These are phyloP conservation scores for Lactifluus pinguis DNA, from an alignment of 768 basidiomycete species.

Conservation along the genomic window DNA sequence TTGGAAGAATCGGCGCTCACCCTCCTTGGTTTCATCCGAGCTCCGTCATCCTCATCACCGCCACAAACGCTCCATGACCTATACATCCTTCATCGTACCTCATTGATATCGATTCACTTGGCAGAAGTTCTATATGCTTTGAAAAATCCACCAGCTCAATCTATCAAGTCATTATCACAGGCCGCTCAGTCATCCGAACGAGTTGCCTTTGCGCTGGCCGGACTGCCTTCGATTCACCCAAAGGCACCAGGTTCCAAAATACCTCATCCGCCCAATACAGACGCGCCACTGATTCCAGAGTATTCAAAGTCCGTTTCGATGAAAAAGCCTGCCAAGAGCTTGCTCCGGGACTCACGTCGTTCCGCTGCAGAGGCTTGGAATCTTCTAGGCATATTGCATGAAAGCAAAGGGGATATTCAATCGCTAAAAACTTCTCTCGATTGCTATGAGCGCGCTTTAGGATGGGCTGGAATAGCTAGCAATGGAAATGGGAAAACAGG, in stretches of 20 bases:
- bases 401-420: conserved; percentile 28
- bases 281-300: conserved; percentile 32
- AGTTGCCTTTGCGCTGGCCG: conserved; percentile 46
- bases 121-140: conserved; percentile 61
- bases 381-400: conserved; percentile 58
- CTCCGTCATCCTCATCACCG: conserved; percentile 39
- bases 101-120: conserved; percentile 63
- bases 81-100: conserved; percentile 62
- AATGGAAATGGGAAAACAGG: conserved; percentile 34
- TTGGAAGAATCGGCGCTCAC: conserved; percentile 48
- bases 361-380: conserved; percentile 72
- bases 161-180: conserved; percentile 46
- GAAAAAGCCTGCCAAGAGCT: conserved; percentile 42
- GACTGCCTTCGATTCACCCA: conserved; percentile 30
- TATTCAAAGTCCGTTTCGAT: conserved; percentile 44
- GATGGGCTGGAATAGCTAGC: conserved; percentile 48
- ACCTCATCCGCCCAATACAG: conserved; percentile 31
- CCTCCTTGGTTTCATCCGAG: conserved; percentile 45
- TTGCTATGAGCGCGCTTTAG: conserved; percentile 62
- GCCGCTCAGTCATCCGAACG: conserved; percentile 64
- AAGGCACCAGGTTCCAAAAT: conserved; percentile 29
- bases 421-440: conserved; percentile 38
- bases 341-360: conserved; percentile 61
- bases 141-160: conserved; percentile 32
- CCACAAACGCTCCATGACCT: conserved; percentile 55